Conservation (phyloP, 768 basidiomycete species). For the Baorangia bicolor region DNA sequence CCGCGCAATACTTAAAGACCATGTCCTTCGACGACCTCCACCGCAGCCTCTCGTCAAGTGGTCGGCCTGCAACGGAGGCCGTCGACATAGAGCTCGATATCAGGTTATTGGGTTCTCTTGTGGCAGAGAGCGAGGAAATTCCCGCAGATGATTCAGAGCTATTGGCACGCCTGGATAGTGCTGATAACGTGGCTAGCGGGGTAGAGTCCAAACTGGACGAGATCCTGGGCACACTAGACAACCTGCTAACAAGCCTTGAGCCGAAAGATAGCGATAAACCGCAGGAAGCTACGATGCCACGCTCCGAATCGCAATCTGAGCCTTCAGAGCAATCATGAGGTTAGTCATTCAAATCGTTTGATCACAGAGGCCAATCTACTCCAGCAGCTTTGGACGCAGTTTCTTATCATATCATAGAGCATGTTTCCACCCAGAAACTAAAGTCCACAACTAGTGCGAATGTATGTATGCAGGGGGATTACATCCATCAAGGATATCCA, state of each 20-base stretch:
- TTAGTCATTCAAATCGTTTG: conserved; percentile 5
- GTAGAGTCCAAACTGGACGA: conserved; percentile 64
- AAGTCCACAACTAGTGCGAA: conserved; percentile 5
- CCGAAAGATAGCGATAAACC: neutral
- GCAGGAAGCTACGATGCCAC: neutral
- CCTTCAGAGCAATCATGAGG: conserved; percentile 11
- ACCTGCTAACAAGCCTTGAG: conserved; percentile 48
- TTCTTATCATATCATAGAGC: conserved; percentile 11
- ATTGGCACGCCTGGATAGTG: conserved; percentile 52
- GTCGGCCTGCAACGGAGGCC: conserved; percentile 1
- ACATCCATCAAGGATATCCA: conserved; percentile 29
- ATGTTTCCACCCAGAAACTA: conserved; percentile 13
- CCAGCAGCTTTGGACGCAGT: neutral
- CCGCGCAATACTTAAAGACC: conserved; percentile 22
- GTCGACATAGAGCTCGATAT: conserved; percentile 39
- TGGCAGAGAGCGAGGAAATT: conserved; percentile 25
- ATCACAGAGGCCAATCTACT: neutral
- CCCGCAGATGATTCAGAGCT: conserved; percentile 47
- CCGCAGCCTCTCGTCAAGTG: conserved; percentile 11
- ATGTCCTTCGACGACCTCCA: conserved; percentile 31
- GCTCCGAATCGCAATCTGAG: neutral
- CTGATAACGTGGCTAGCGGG: conserved; percentile 56
- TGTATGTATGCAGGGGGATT: conserved; percentile 13
- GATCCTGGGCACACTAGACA: conserved; percentile 58
- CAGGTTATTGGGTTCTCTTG: conserved; percentile 30